phyloP scores from a whole-genome alignment of 768 basidiomycete genomes.

The Rhizopogon roseolus region DNA sequence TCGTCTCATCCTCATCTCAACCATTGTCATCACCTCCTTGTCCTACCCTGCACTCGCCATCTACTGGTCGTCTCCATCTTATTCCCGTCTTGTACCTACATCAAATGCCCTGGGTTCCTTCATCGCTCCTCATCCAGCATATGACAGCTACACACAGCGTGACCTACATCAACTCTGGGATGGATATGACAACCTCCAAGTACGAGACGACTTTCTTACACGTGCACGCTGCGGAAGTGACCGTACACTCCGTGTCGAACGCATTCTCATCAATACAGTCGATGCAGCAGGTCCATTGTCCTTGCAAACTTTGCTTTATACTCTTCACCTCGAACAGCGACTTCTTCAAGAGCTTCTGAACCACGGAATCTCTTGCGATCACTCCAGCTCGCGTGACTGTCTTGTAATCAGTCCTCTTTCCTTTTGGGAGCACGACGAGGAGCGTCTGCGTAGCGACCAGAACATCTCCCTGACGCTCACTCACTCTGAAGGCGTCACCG shows the following conservation, averaged over 20 bases:
- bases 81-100: constrained; percentile 48
- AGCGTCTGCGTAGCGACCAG: constrained; percentile 44
- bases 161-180: constrained; percentile 75
- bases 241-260: constrained; percentile 70
- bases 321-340: constrained; percentile 57
- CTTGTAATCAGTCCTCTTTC: constrained; percentile 68
- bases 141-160: constrained; percentile 48
- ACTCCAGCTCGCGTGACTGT: constrained; percentile 48
- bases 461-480: constrained; percentile 60
- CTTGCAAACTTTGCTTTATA: constrained; percentile 56
- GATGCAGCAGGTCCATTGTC: constrained; percentile 50
- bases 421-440: constrained; percentile 69
- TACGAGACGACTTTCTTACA: constrained; percentile 66
- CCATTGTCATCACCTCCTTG: constrained; percentile 83
- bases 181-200: constrained; percentile 54
- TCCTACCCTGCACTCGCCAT: constrained; percentile 88
- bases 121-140: constrained; percentile 45
- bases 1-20: constrained; percentile 81
- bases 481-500: constrained; percentile 43
- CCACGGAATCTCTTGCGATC: constrained; percentile 48
- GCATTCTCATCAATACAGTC: constrained; percentile 51
- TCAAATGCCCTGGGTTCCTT: constrained; percentile 61
- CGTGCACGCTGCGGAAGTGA: constrained; percentile 68
- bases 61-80: constrained; percentile 70
- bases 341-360: constrained; percentile 43